Evolutionary conservation across 2,329 filamentous ascomycete species (phyloP), one percentile per base, ranked within the genome.

Genomic region (Chlorencoelia australis): DNA sequence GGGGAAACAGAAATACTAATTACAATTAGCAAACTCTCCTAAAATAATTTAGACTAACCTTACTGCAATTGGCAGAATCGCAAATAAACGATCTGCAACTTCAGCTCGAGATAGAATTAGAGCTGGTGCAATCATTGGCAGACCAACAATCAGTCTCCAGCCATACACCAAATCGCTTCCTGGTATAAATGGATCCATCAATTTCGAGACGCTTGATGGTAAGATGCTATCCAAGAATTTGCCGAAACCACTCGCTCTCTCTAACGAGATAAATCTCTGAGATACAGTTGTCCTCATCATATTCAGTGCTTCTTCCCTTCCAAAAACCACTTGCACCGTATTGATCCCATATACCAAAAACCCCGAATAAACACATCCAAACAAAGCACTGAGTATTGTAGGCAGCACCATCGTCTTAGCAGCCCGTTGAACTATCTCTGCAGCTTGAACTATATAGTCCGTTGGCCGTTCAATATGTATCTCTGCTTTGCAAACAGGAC

Each of bases 401-500:
- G 56, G 53, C 14, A 55, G 20, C 37, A 50, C 43, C 36, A 47
- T 37, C 19, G 17, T 39, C 43, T 47, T 45, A 7, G 41, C 49
- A 16, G 45, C n/a, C 10, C 26, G 35, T 14, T 44, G 40, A 8
- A 54, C 15, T 5, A 33, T 24, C 25, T 54, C 52, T n/a, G 44
- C 41, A 5, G 43, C 16, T 3, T 42, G 25, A 18, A 96, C 75
- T 15, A 91, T 60, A 15, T 74, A 65, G 53, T 88, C 87, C 51
- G 71, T 74, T 10, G 83, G 82, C 32, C 88, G 78, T 33, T 80
- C 73, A 18, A 96, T 67, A 35, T 73, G 65, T 51, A 96, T 94
- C 47, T 76, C 71, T 2, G 77, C 72, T 58, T 94, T 91, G 70
- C 91, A 98, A 44, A 94, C 83, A 2, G 89, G 89, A 56, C 91